These are phyloP conservation scores for Capronia americana DNA, from an alignment of 2,329 filamentous ascomycete genomes.

Conservation along the genomic window DNA sequence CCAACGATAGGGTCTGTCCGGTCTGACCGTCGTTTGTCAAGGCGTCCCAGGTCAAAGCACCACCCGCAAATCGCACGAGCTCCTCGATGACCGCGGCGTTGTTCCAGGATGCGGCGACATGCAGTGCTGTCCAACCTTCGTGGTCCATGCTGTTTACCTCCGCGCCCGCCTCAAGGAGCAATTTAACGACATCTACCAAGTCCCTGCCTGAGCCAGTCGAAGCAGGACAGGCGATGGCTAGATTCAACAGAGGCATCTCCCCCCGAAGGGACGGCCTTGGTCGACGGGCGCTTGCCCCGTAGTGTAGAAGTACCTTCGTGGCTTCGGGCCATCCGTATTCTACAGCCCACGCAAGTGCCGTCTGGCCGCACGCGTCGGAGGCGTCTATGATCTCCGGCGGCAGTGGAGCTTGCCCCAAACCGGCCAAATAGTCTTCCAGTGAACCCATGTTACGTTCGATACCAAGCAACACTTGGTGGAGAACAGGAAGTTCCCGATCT, in stretches of 20 bases:
- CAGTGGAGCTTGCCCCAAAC: too few relatives aligned
- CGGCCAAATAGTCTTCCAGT: too few relatives aligned
- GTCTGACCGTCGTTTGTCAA: conserved; percentile 11
- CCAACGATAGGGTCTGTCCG: conserved; percentile 8
- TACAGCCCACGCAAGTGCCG: too few relatives aligned
- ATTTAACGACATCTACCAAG: conserved; percentile 9
- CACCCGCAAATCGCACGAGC: conserved; percentile 9
- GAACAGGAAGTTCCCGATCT: too few relatives aligned
- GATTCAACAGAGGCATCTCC: conserved; percentile 11
- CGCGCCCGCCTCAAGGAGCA: conserved; percentile 11
- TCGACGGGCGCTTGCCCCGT: conserved; percentile 9
- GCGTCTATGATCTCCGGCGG: too few relatives aligned
- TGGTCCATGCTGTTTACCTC: conserved; percentile 9
- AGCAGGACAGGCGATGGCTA: conserved; percentile 8
- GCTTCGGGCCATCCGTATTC: too few relatives aligned
- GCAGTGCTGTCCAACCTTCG: conserved; percentile 13
- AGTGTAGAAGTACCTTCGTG: too few relatives aligned
- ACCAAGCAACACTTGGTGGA: too few relatives aligned
- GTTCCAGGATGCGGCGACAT: conserved; percentile 13
- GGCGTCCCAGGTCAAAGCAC: conserved; percentile 10
- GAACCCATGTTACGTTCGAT: too few relatives aligned
- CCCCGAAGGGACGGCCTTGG: not conserved
- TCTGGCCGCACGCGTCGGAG: too few relatives aligned
- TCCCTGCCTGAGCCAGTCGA: conserved; percentile 6
- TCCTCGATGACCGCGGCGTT: conserved; percentile 11